These are phyloP conservation scores for Ascochyta clinopodiicola DNA, from an alignment of 2,329 filamentous ascomycete species.

Conservation along the genomic window DNA sequence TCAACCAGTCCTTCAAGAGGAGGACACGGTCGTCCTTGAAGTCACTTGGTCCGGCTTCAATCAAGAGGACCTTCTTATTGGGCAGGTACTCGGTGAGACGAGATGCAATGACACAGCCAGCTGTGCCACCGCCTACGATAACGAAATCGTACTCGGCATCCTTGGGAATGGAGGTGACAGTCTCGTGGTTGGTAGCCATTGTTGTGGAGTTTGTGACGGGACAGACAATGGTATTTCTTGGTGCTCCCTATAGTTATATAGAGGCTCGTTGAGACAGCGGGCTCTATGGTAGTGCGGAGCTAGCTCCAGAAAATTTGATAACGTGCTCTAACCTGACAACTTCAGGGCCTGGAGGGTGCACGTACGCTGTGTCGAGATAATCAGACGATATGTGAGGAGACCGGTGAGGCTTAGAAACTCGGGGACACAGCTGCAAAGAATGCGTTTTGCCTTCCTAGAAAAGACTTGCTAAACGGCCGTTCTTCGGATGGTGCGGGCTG, in stretches of 20 bases:
- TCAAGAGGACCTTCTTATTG: slow-evolving; percentile 78
- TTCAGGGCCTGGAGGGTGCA: slow-evolving; percentile 8
- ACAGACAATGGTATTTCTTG: neutral
- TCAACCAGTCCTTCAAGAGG: slow-evolving; percentile 85
- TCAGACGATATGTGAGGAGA: slow-evolving; percentile 14
- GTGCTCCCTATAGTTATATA: slow-evolving; percentile 13
- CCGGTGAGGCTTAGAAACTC: slow-evolving; percentile 22
- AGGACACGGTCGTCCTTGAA: slow-evolving; percentile 87
- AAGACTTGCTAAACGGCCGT: slow-evolving; percentile 32
- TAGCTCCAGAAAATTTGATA: slow-evolving; percentile 17
- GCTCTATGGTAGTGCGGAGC: slow-evolving; percentile 14
- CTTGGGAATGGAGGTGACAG: slow-evolving; percentile 66
- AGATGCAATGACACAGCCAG: slow-evolving; percentile 82
- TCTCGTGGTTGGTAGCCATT: slow-evolving; percentile 58
- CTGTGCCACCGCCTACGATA: slow-evolving; percentile 84
- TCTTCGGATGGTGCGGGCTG: slow-evolving; percentile 30
- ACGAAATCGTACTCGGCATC: slow-evolving; percentile 78
- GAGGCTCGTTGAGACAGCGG: neutral
- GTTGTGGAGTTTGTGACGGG: slow-evolving; percentile 2
- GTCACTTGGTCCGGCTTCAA: slow-evolving; percentile 89
- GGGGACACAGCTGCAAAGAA: slow-evolving; percentile 31
- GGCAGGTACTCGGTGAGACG: slow-evolving; percentile 84
- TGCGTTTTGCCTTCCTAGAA: slow-evolving; percentile 39
- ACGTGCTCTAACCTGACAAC: slow-evolving; percentile 13
- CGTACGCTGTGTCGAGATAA: slow-evolving; percentile 8